Conservation (phyloP, 2,329 filamentous ascomycete species). For the Thermomyces lanuginosus region DNA sequence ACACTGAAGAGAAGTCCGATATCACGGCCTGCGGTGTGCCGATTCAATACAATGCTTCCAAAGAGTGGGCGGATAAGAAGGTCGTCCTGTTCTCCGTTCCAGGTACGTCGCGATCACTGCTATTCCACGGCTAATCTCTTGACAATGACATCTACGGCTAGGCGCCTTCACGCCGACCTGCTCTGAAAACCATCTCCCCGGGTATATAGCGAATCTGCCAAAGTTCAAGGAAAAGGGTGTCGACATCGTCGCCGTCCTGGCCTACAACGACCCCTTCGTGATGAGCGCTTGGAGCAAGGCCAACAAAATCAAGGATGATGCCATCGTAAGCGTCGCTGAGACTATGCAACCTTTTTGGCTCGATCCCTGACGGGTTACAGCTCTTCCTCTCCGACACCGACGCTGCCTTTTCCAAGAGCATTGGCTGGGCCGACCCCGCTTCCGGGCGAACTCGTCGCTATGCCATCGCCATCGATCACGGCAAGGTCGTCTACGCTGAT, state of each 20-base stretch:
- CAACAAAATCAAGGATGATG: slow-evolving; percentile 58
- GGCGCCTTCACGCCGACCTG: slow-evolving; percentile 79
- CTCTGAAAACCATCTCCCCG: slow-evolving; percentile 63
- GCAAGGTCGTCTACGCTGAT: slow-evolving; percentile 67
- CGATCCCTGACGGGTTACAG: slow-evolving; percentile 18
- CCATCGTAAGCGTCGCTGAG: slow-evolving; percentile 34
- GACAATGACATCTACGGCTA: slow-evolving; percentile 5
- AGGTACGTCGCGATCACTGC: slow-evolving; percentile 24
- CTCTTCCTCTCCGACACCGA: slow-evolving; percentile 63
- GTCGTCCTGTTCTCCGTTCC: slow-evolving; percentile 55
- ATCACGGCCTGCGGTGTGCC: slow-evolving; percentile 66
- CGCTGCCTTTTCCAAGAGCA: slow-evolving; percentile 56
- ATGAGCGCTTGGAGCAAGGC: slow-evolving; percentile 87
- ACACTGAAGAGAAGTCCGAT: slow-evolving; percentile 49
- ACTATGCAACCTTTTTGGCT: background rate
- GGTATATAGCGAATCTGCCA: slow-evolving; percentile 56
- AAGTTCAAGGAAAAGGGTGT: slow-evolving; percentile 66
- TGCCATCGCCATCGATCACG: slow-evolving; percentile 66
- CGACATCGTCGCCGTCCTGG: slow-evolving; percentile 65
- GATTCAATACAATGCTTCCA: slow-evolving; percentile 60
- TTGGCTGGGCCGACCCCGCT: slow-evolving; percentile 57
- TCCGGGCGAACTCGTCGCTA: slow-evolving; percentile 57
- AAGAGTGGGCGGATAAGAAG: slow-evolving; percentile 57
- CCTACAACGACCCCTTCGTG: slow-evolving; percentile 71
- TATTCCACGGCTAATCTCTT: background rate